Evolutionary conservation across 805 yeast species (phyloP), one percentile per base, ranked within the genome.

Genomic region (Sugiyamaella chiloensis): DNA sequence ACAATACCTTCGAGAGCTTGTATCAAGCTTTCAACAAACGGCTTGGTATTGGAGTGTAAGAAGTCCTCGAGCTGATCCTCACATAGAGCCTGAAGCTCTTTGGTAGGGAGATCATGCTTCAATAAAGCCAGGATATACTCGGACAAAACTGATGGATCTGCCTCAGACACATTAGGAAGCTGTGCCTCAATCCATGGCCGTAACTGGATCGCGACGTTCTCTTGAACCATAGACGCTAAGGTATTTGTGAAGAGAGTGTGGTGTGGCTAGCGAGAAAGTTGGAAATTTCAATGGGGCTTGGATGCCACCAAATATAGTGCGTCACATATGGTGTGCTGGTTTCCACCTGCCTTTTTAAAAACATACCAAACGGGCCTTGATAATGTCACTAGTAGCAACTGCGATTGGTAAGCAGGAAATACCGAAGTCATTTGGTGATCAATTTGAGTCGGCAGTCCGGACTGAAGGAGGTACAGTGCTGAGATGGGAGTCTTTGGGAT

Each of bases 41-140:
- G 51, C 20, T 49, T 55, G 4, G 70, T 61, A 24, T 60, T 42
- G 1, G 60, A 64, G 19, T 60, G 65, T 43, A 72, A 53, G 39
- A 75, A 72, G 52, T 74, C 79, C 12, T 54, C 60, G 42, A 74
- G 63, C 44, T 73, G 71, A 1, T 58, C 51, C 17, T 58, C 42
- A 44, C 74, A 60, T 44, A 65, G 50, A 31, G 57, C 57, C 14
- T 58, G 47, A 40, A 71, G 58, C 53, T 69, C 71, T 1, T 53
- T 65, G 3, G 56, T 63, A 7, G 70, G 57, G 26, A 65, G 59
- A 17, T 66, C 68, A 52, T 72, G 65, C 32, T 66, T 54, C 23
- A 75, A 56, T 27, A 75, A 57, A 1, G 76, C 74, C 23, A 72
- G 31, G 16, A 74, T 70, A 53, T 73, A 75, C 40, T 74, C 78